Evolutionary conservation across 768 basidiomycete genomes (phyloP), one percentile per base, ranked within the genome.

Genomic region (Amanita pallidorosea): DNA sequence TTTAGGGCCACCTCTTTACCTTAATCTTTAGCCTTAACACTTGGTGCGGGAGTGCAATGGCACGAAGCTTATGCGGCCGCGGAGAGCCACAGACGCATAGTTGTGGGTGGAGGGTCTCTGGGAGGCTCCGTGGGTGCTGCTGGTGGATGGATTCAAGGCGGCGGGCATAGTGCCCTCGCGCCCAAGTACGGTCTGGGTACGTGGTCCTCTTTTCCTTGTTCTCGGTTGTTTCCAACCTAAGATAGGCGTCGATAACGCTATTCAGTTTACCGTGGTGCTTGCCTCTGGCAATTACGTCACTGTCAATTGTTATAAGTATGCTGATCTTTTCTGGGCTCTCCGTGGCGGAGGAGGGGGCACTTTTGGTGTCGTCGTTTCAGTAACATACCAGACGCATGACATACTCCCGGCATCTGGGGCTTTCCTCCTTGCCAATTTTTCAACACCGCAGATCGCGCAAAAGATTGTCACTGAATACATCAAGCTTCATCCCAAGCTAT

Each of bases 31-130:
- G 64, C 57, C 22, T 45, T 68, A 2, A 68, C 63, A n/a, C 47
- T 70, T 33, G 70, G 64, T 8, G 67, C 72, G 47, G 76, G 74
- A 1, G 71, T 75, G 2, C 71, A 74, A 52, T 76, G 73, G 72
- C 41, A 54, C n/a, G 69, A 73, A 41, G 70, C 68, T 0, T 77
- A 76, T 52, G 57, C 53, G 2, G 66, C 67, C 7, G 70, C 64
- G 7, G 57, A 70, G 20, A 54, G 70, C 46, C 5, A 31, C 31
- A 3, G 31, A 11, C 31, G 31, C 9, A 31, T 31, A 31, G 31
- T 31, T 12, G 31, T 31, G 31, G 31, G 31, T 12, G 31, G 31
- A 31, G 31, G 11, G 11, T 31, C 31, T 31, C 1, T 0, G 11
- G 31, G 31, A 12, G 31, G 31, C 11, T 31, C 31, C 4, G 31